Percentiles rank a stretch among this genome's conserved stretches.
These are phyloP conservation scores for Solioccasus polychromus DNA, from an alignment of 768 basidiomycete genomes.

Conservation along the genomic window DNA sequence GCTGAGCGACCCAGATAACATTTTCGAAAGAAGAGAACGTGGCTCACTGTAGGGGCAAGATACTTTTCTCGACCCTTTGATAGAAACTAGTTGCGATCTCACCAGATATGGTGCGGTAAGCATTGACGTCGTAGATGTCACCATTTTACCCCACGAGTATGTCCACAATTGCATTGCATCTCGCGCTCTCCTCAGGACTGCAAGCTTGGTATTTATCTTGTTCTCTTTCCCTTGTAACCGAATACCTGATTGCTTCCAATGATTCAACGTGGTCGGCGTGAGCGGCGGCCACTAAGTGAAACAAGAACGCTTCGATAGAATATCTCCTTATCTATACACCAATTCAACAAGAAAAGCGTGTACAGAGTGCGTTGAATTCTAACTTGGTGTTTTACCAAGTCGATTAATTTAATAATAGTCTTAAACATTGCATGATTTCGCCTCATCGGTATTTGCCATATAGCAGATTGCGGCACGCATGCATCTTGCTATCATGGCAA, in stretches of 20 bases:
- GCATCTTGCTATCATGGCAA: constrained; percentile 1
- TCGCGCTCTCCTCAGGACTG: neutral
- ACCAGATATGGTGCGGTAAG: neutral
- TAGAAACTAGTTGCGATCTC: neutral
- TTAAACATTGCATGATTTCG: neutral
- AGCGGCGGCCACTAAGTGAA: neutral
- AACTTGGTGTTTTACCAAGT: too few species aligned
- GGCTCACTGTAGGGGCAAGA: too few species aligned
- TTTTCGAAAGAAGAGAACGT: neutral
- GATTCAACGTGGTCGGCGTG: neutral
- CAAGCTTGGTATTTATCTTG: neutral
- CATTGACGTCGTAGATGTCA: neutral
- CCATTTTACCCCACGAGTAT: neutral
- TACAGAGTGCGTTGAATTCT: too few species aligned
- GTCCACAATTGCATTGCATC: neutral
- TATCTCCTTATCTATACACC: neutral
- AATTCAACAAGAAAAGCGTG: too few species aligned
- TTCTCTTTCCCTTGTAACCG: neutral
- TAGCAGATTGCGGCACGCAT: constrained; percentile 1
- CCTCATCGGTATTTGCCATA: neutral
- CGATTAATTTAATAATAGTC: too few species aligned
- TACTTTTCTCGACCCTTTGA: neutral
- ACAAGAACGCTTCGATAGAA: neutral
- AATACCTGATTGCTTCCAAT: neutral
- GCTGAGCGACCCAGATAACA: neutral